Conservation (phyloP, 176 grass and related monocot species). For the Zoysia japonica region DNA sequence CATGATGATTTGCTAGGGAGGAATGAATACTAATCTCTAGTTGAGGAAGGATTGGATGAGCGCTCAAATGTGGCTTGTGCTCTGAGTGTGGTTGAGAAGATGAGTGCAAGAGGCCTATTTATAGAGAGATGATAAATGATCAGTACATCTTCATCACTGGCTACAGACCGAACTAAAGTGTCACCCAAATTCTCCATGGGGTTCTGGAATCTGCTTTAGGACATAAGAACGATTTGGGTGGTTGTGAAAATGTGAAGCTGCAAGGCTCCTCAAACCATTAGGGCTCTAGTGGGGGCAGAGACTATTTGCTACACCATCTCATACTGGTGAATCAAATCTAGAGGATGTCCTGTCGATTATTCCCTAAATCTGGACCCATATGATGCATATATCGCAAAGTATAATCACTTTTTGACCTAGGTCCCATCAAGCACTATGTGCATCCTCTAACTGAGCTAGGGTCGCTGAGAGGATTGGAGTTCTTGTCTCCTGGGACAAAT, state of each 20-base stretch:
- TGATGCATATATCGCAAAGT: constrained; percentile 25
- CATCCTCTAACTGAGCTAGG: constrained; percentile 38
- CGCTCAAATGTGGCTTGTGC: constrained; percentile 34
- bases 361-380: constrained; percentile 53
- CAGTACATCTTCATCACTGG: not conserved
- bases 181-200: constrained; percentile 1
- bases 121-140: constrained; percentile 44
- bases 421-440: constrained; percentile 38
- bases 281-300: constrained; percentile 27
- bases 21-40: constrained; percentile 6
- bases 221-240: constrained; percentile 39
- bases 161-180: constrained; percentile 24
- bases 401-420: constrained; percentile 51
- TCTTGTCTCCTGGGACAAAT: constrained; percentile 38
- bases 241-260: constrained; percentile 32
- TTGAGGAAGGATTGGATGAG: constrained; percentile 25
- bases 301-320: constrained; percentile 40
- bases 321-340: constrained; percentile 59
- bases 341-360: constrained; percentile 30
- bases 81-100: constrained; percentile 26
- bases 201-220: constrained; percentile 51
- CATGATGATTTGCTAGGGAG: not conserved
- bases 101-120: constrained; percentile 39
- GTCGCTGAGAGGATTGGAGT: constrained; percentile 21
- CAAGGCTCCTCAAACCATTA: constrained; percentile 39